Evolutionary conservation across 148 eudicot species (phyloP).

Genomic region (Silene uniflora): DNA sequence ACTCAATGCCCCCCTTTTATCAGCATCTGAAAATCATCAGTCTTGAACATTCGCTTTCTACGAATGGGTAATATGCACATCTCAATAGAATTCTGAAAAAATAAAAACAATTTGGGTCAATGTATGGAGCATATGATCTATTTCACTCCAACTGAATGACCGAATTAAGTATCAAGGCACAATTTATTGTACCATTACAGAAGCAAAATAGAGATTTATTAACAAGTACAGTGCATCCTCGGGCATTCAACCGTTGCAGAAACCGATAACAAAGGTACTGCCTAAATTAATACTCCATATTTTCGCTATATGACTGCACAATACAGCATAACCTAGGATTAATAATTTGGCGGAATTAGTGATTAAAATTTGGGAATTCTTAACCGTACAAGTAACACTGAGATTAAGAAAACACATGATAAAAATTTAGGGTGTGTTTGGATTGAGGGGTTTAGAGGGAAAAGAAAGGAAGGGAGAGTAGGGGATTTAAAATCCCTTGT

Average conservation of each 20-base stretch:
- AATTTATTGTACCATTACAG: neutral
- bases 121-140: neutral
- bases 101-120: neutral
- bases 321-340: neutral
- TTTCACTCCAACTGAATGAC: neutral
- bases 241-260: neutral
- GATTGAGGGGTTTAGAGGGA: no score
- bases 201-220: neutral
- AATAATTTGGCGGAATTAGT: neutral
- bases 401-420: neutral
- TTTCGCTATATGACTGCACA: no score
- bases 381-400: neutral
- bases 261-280: neutral
- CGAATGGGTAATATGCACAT: constrained; percentile 25
- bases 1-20: neutral
- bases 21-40: constrained; percentile 3
- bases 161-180: neutral
- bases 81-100: constrained; percentile 7
- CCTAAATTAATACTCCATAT: neutral
- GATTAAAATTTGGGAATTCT: neutral
- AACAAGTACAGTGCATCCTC: neutral
- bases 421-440: no score
- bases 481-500: no score
- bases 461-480: no score
- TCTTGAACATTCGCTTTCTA: constrained; percentile 14